A percentile compares a stretch with the other conserved stretches of the same genome.
These are phyloP conservation scores for Kodamaea ohmeri DNA, from an alignment of 1,139 yeast species.

Conservation along the genomic window DNA sequence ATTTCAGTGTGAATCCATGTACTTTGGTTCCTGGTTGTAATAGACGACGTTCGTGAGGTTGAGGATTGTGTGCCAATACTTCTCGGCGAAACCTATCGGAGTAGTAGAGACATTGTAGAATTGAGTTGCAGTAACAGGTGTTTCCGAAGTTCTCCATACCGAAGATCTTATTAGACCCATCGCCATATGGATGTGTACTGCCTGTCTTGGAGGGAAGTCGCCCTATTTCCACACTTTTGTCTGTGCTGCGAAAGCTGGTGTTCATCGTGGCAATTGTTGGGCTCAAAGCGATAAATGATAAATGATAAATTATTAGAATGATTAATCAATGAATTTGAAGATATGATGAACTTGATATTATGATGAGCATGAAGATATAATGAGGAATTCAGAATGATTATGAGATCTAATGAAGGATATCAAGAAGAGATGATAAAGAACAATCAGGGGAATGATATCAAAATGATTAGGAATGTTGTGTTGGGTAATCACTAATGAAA, in stretches of 20 bases:
- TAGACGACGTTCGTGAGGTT: slow-evolving; percentile 38
- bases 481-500: too few species aligned
- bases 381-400: too few species aligned
- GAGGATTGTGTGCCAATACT: slow-evolving; percentile 37
- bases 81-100: slow-evolving; percentile 65
- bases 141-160: slow-evolving; percentile 96
- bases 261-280: slow-evolving; percentile 1
- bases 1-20: slow-evolving; percentile 46
- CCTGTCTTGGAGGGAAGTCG: not conserved
- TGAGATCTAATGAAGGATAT: too few species aligned
- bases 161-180: slow-evolving; percentile 70
- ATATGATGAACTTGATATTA: too few species aligned
- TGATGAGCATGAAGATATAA: too few species aligned
- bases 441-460: too few species aligned
- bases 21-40: slow-evolving; percentile 43
- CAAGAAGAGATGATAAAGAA: too few species aligned
- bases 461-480: too few species aligned
- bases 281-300: too few species aligned
- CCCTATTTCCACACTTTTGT: slow-evolving; percentile 1
- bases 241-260: slow-evolving; percentile 4
- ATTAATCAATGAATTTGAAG: too few species aligned
- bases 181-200: slow-evolving; percentile 42
- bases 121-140: slow-evolving; percentile 92
- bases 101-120: slow-evolving; percentile 82
- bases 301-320: too few species aligned